phyloP scores from a whole-genome alignment of 257 asterid species.

The Solanum appendiculatum region DNA sequence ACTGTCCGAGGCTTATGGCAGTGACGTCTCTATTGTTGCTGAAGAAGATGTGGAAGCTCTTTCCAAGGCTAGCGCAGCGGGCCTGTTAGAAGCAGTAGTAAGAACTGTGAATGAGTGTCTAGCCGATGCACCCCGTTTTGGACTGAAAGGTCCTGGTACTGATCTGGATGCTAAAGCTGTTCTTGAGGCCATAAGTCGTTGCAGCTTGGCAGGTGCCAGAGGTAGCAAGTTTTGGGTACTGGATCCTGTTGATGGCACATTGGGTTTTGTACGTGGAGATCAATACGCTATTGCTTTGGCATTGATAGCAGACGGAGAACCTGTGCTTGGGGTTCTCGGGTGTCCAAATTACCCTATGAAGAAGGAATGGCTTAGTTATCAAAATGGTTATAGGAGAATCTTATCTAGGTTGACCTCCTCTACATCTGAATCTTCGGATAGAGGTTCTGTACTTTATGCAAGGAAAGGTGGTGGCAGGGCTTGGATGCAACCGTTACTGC shows the following conservation, averaged over 20 bases:
- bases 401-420: conserved; percentile 30
- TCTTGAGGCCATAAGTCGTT: conserved; percentile 55
- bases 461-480: conserved; percentile 50
- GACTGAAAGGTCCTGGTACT: conserved; percentile 30
- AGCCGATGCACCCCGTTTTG: conserved; percentile 47
- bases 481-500: conserved; percentile 76
- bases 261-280: conserved; percentile 86
- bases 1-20: conserved; percentile 47
- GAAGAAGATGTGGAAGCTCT: conserved; percentile 69
- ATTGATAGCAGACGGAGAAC: conserved; percentile 67
- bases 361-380: conserved; percentile 55
- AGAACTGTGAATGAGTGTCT: conserved; percentile 49
- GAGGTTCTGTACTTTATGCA: conserved; percentile 66
- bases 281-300: conserved; percentile 81
- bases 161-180: conserved; percentile 40
- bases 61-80: conserved; percentile 30
- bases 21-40: conserved; percentile 49
- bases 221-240: conserved; percentile 72
- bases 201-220: conserved; percentile 53
- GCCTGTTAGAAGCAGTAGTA: conserved; percentile 37
- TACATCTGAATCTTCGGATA: conserved; percentile 25
- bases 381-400: conserved; percentile 42
- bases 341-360: conserved; percentile 84
- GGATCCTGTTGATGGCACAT: conserved; percentile 80
- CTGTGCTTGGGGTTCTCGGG: conserved; percentile 84